A percentile compares a stretch with the other conserved stretches of the same genome.
Conservation (phyloP, 139 green algal species). For the Chlamydomonas eustigma region DNA sequence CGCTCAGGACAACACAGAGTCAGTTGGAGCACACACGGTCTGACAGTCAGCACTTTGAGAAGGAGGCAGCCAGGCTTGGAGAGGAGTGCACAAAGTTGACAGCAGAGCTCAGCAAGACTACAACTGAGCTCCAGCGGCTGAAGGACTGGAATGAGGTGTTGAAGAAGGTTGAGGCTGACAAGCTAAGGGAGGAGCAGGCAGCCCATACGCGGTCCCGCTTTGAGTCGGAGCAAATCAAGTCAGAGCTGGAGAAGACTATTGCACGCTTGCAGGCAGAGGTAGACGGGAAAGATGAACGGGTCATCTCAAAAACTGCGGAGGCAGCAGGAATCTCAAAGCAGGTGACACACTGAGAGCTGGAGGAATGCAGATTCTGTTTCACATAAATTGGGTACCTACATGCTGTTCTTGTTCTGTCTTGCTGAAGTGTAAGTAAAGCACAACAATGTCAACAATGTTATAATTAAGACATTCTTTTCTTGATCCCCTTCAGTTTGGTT, state of each 20-base stretch:
- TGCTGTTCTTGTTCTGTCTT: no score
- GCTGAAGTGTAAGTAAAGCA: no score
- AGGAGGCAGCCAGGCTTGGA: neutral
- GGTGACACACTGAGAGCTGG: no score
- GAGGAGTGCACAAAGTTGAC: neutral
- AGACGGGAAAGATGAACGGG: neutral
- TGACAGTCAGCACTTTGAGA: slow-evolving; percentile 18
- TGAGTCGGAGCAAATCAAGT: neutral
- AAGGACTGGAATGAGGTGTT: slow-evolving; percentile 11
- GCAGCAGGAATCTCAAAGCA: slow-evolving; percentile 16
- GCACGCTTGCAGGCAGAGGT: slow-evolving; percentile 9
- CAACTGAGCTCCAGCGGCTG: slow-evolving; percentile 3
- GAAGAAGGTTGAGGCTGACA: slow-evolving; percentile 44
- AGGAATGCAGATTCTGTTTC: no score
- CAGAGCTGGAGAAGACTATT: slow-evolving; percentile 18
- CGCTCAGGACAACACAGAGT: slow-evolving; percentile 5
- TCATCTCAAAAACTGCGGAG: slow-evolving; percentile 14
- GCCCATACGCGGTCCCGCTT: neutral
- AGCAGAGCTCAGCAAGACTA: slow-evolving; percentile 21
- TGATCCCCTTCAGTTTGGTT: slow-evolving; percentile 9
- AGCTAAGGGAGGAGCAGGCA: slow-evolving; percentile 31
- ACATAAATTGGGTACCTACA: no score
- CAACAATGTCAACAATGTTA: no score
- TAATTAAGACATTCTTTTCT: neutral
- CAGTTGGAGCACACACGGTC: neutral